These are phyloP conservation scores for Chlorella variabilis DNA, from an alignment of 163 green algal genomes.

Conservation along the genomic window DNA sequence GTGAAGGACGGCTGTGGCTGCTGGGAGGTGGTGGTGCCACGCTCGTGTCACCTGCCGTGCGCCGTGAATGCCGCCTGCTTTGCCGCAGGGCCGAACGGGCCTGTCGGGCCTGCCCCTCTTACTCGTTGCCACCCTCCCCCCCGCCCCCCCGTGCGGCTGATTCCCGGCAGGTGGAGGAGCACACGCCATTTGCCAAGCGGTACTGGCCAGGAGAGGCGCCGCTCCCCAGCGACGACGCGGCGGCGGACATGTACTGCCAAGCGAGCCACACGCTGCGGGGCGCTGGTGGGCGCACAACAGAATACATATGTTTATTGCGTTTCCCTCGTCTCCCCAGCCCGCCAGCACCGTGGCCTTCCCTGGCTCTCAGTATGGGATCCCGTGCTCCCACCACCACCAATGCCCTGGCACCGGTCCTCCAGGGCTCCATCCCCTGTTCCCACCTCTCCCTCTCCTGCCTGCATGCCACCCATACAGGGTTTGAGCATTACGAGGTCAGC, in stretches of 20 bases:
- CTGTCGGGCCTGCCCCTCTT: too few relatives aligned
- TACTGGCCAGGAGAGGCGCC: slow-evolving; percentile 67
- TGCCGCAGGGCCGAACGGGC: neutral
- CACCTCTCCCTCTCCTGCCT: neutral
- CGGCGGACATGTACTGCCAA: slow-evolving; percentile 82
- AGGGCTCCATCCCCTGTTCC: too few relatives aligned
- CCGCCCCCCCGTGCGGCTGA: neutral
- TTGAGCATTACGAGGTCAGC: slow-evolving; percentile 96
- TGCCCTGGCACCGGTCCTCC: too few relatives aligned
- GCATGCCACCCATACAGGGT: slow-evolving; percentile 53
- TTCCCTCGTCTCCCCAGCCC: too few relatives aligned
- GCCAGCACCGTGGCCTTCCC: too few relatives aligned
- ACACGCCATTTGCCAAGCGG: slow-evolving; percentile 89
- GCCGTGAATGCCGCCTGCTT: neutral
- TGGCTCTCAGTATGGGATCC: too few relatives aligned
- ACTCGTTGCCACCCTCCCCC: neutral
- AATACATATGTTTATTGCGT: too few relatives aligned
- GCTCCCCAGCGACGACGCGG: slow-evolving; percentile 79
- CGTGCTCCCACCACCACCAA: neutral
- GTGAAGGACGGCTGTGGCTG: slow-evolving; percentile 16
- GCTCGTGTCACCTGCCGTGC: too few relatives aligned
- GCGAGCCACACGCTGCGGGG: slow-evolving; percentile 68
- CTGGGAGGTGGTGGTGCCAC: too few relatives aligned
- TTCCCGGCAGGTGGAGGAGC: slow-evolving; percentile 80
- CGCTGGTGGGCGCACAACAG: too few relatives aligned